These are phyloP conservation scores for Aureobasidium sp. DNA, from an alignment of 2,329 filamentous ascomycete genomes.

Conservation along the genomic window DNA sequence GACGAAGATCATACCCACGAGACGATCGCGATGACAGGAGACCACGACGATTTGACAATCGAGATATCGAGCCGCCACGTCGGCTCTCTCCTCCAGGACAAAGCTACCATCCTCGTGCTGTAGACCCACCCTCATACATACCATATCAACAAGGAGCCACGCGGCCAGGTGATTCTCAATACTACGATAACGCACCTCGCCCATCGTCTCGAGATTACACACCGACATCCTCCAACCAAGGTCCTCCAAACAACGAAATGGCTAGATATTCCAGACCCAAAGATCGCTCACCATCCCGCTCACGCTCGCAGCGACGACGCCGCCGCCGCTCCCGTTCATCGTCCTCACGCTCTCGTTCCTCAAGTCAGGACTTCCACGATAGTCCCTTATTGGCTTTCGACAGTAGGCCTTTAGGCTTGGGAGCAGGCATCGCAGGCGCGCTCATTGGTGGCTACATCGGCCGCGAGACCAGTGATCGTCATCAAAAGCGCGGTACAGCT, in stretches of 20 bases:
- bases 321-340: not conserved
- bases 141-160: not conserved
- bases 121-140: not conserved
- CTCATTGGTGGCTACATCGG: slow-evolving; percentile 6
- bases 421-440: slow-evolving; percentile 5
- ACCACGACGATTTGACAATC: not conserved
- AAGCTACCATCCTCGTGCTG: not conserved
- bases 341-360: not conserved
- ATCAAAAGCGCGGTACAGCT: not conserved
- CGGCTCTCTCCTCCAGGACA: not conserved
- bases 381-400: not conserved
- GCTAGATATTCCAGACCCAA: not conserved
- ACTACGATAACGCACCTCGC: not conserved
- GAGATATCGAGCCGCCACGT: not conserved
- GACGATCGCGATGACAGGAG: not conserved
- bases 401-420: not conserved
- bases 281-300: not conserved
- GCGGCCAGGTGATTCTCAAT: not conserved
- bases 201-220: not conserved
- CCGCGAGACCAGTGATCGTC: slow-evolving; percentile 5
- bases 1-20: not conserved
- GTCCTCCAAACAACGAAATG: not conserved
- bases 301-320: not conserved
- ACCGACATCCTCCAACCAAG: not conserved
- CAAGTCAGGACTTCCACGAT: not conserved